Evolutionary conservation across 768 basidiomycete species (phyloP).

Genomic region (Clavaria fumosa): DNA sequence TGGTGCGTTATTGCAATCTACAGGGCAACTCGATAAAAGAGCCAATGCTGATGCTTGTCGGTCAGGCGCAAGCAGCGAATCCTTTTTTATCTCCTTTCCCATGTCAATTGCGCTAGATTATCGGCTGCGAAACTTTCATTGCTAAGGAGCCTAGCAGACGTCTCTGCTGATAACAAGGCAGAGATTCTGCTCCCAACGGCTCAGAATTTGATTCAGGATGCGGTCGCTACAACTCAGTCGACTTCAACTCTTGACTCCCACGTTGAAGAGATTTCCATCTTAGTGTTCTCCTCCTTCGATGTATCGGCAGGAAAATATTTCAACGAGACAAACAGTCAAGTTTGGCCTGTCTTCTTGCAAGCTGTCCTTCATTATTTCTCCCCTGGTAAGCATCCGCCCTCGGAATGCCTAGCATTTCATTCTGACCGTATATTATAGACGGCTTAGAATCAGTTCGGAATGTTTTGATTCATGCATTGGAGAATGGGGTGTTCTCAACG

Average conservation of each 20-base stretch:
- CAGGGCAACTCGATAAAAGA: neutral
- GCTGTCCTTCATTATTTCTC: conserved; percentile 30
- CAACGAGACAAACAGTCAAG: conserved; percentile 24
- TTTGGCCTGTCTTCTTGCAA: conserved; percentile 38
- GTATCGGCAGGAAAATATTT: conserved; percentile 27
- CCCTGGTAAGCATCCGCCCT: conserved; percentile 30
- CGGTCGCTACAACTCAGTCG: neutral
- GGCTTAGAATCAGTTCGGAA: conserved; percentile 26
- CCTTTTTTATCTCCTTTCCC: conserved; percentile 67
- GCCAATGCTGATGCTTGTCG: conserved; percentile 5
- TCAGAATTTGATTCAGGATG: conserved; percentile 20
- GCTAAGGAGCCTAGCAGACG: conserved; percentile 28
- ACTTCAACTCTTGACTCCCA: conserved; percentile 1
- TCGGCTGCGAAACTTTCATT: conserved; percentile 35
- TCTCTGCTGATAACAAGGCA: conserved; percentile 33
- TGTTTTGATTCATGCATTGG: conserved; percentile 29
- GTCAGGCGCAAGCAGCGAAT: conserved; percentile 55
- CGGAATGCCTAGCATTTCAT: too few relatives aligned
- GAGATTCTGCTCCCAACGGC: conserved; percentile 47
- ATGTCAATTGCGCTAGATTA: conserved; percentile 43
- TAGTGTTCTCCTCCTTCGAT: conserved; percentile 39
- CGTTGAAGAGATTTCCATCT: conserved; percentile 22
- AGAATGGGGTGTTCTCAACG: conserved; percentile 38
- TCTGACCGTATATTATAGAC: conserved; percentile 2
- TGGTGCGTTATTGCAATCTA: conserved; percentile 26